Evolutionary conservation across 768 basidiomycete species (phyloP), one percentile per base, ranked within the genome.

Genomic region (Leccinum imitatum): DNA sequence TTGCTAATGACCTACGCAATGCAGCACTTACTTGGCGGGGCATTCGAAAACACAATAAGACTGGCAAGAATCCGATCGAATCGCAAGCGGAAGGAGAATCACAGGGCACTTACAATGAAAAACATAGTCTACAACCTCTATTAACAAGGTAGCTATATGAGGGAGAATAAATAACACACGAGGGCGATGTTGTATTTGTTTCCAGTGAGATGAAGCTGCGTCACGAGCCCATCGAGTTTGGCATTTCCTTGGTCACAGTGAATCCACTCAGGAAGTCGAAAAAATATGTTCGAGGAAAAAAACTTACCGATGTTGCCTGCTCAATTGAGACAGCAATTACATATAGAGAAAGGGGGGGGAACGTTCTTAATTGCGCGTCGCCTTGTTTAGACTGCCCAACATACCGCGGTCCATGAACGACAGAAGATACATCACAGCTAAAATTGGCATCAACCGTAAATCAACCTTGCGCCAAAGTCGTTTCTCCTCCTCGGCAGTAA

Each of bases 151-250:
- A 3, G 53, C 33, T 30, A 19, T 17, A n/a, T 19, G 17, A n/a
- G 3, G 17, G 23, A 13, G 9, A 53, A n/a, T 4, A 21, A 21
- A 46, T 3, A 13, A 53, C 77, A 15, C 50, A 88, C 87, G 68
- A 90, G 69, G 1, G 86, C 86, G 39, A 87, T 82, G 61, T 89
- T 89, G 63, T 87, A 91, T 63, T 81, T 74, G 66, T 84, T 80
- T 9, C 84, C 83, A 0, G 76, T 79, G 46, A 90, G 77, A 35
- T 82, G n/a, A 2, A 91, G 76, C 65, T 90, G 79, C 0, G 73
- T 80, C 15, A 70, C 66, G 4, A 92, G 72, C 2, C 90, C 90
- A 64, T 86, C 84, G 1, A 90, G 71, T 61, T 80, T 84, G 2
- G 88, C 88, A 65, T 90, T 89, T 39, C 86, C 87, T 58, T 25